Base-by-base conservation (phyloP, 768 basidiomycete species). In the Phallus indusiatus region DNA sequence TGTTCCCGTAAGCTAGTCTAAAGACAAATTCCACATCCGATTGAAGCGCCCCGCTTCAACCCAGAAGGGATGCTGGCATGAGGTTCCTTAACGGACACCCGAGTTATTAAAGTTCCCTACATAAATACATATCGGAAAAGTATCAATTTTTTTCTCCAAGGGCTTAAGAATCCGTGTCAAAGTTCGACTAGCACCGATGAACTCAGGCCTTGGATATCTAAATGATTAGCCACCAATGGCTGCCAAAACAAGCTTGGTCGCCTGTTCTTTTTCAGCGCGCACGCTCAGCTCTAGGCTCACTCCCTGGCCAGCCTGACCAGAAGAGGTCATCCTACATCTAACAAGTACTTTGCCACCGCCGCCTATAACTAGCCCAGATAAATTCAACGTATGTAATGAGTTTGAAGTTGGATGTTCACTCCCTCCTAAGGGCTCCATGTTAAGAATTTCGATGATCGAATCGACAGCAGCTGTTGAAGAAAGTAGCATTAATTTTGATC, bases 301-400 rank as follows among this genome's bases (percentile, higher is more conserved):
- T 9, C 96, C 96, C 64, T 86, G 78, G 16, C 90, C 93, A 61
- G 85, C 76, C n/a, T 28, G 28, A 28, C 28, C 28, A 48, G 88
- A 85, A 72, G 82, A 97, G 11, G 95, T 97, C 96, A 98, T 99
- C 62, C 95, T 81, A 75, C 89, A 90, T 62, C 94, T 84, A 21
- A 85, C 94, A 58, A 99, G 80, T 34, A 96, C 90, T 75, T 97
- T 97, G n/a, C 94, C 94, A 22, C 90, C 93, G 21, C 94, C 94
- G 34, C 95, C 94, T 22, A 81, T 79, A 17, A 96, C 88, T 63
- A 98, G 67, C 48, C 96, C 96, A 16, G 94, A 91, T 47, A 99
- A 71, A 67, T 95, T 94, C 56, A 99, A 79, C 28, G 94, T 95
- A 73, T 99, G 96, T 53, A 97, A 88, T 3, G 93, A 86, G 9